Evolutionary conservation across 75 land plant genomes (phyloP).

Genomic region (Ceratopteris richardii): DNA sequence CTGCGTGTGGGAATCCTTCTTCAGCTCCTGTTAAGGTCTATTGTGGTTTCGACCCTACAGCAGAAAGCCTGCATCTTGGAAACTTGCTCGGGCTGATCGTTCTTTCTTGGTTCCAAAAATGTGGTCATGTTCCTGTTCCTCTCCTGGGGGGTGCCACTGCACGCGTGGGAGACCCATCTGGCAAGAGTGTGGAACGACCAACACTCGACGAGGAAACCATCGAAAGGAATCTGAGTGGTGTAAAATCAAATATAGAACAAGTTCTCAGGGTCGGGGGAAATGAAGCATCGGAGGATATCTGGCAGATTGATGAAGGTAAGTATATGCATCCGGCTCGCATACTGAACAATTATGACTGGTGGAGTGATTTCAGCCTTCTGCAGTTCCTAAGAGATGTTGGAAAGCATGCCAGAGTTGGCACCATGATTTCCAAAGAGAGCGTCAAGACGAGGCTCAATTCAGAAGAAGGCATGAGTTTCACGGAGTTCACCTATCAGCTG

Average conservation of each 20-base stretch:
- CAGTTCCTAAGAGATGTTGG: constrained; percentile 81
- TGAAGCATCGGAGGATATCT: neutral
- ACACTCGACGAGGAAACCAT: constrained; percentile 49
- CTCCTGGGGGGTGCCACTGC: constrained; percentile 94
- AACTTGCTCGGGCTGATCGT: constrained; percentile 86
- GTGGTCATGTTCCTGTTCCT: constrained; percentile 76
- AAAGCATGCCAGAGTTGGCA: constrained; percentile 77
- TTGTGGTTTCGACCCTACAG: constrained; percentile 97
- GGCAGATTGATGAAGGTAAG: constrained; percentile 1
- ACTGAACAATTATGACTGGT: constrained; percentile 93
- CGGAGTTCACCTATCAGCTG: constrained; percentile 93
- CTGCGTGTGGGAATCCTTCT: constrained; percentile 19
- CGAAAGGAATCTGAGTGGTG: constrained; percentile 43
- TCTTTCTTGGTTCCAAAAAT: constrained; percentile 84
- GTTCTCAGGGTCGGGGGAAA: constrained; percentile 26
- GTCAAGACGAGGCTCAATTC: constrained; percentile 78
- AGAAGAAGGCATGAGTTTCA: constrained; percentile 95
- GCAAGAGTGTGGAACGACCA: constrained; percentile 79
- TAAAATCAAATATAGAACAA: constrained; percentile 26
- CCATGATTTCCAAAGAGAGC: constrained; percentile 93
- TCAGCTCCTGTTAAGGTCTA: constrained; percentile 56
- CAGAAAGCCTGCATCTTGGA: constrained; percentile 85
- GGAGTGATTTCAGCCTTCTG: constrained; percentile 71
- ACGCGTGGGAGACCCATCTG: constrained; percentile 98
- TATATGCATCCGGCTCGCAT: constrained; percentile 24